Evolutionary conservation across 495 filamentous ascomycete genomes (phyloP), one percentile per base, ranked within the genome.

Genomic region (Podospora pseudoanserina): DNA sequence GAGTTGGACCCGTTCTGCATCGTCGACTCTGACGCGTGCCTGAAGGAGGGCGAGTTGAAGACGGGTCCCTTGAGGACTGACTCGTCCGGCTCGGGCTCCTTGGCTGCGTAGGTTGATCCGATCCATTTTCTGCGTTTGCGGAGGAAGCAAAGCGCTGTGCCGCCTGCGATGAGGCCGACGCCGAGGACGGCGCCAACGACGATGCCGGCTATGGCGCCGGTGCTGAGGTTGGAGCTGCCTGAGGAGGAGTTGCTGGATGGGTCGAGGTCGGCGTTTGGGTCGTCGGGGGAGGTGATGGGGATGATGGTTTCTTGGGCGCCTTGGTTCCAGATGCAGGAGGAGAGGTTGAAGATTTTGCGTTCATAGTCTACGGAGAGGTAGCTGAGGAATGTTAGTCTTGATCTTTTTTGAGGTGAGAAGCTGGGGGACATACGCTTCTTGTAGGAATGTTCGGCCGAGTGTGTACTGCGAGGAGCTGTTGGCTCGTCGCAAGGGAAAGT

Each of bases 371-470:
- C 80, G 0, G 78, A 76, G 23, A 84, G 73, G 69, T 84, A 86
- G 57, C 76, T 78, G 58, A 5, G n/a, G 11, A 6, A 4, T 15
- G 34, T 63, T 18, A 61, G 44, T 16, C 39, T n/a, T 65, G 15
- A 58, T 3, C 1, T 53, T 63, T 18, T 9, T 67, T 3, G 2
- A 20, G 15, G 20, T 5, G 16, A 11, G 18, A 49, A 18, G 13
- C 5, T 39, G 15, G 16, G 53, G 60, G 0, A 61, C 75, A 63
- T 32, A 78, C 74, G 86, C 81, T 79, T 87, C 86, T 72, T 88
- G 86, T 18, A 88, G 73, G 64, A 88, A 88, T 15, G 80, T 80
- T 28, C 86, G 76, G 4, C 86, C 86, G 2, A 88, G 77, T 0
- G 82, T 85, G 72, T 85, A 87, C 67, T 87, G 86, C 0, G 75